phyloP scores from a whole-genome alignment of 225 moss, liverwort and hornwort genomes.

The Marchantia paleacea region DNA sequence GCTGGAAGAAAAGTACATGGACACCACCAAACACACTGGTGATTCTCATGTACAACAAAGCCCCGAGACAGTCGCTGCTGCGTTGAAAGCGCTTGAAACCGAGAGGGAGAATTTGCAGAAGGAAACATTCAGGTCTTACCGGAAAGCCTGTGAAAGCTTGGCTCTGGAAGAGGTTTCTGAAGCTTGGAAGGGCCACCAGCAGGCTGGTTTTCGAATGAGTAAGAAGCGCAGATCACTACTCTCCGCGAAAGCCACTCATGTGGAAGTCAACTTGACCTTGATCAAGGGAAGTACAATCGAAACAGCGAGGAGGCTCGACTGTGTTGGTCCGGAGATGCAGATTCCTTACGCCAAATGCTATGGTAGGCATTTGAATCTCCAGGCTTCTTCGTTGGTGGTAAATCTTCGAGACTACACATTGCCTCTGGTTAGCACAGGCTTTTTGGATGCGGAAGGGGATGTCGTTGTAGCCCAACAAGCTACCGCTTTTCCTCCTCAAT shows the following conservation, averaged over 20 bases:
- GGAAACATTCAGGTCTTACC: constrained; percentile 81
- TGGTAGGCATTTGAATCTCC: constrained; percentile 66
- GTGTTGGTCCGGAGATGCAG: constrained; percentile 60
- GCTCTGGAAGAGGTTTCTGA: constrained; percentile 65
- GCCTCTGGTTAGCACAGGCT: constrained; percentile 68
- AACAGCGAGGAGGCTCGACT: constrained; percentile 64
- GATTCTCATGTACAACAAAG: constrained; percentile 9
- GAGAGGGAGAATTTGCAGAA: constrained; percentile 73
- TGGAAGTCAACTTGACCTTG: constrained; percentile 68
- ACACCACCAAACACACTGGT: not conserved
- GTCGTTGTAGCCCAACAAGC: constrained; percentile 94
- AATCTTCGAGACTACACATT: constrained; percentile 73
- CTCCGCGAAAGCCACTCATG: constrained; percentile 56
- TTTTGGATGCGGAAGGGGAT: constrained; percentile 69
- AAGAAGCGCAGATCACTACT: constrained; percentile 67
- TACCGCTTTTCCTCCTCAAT: constrained; percentile 81
- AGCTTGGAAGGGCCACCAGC: constrained; percentile 57
- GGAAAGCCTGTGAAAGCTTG: constrained; percentile 68
- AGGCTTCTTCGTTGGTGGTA: constrained; percentile 59
- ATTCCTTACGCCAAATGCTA: constrained; percentile 78
- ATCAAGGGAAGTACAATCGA: constrained; percentile 81
- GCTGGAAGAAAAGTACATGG: constrained; percentile 62
- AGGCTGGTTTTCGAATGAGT: constrained; percentile 75
- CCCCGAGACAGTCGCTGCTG: not conserved
- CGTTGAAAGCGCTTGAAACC: constrained; percentile 14